Conservation (phyloP, 176 grass and related monocot genomes). For the Calamus simplicifolius region DNA sequence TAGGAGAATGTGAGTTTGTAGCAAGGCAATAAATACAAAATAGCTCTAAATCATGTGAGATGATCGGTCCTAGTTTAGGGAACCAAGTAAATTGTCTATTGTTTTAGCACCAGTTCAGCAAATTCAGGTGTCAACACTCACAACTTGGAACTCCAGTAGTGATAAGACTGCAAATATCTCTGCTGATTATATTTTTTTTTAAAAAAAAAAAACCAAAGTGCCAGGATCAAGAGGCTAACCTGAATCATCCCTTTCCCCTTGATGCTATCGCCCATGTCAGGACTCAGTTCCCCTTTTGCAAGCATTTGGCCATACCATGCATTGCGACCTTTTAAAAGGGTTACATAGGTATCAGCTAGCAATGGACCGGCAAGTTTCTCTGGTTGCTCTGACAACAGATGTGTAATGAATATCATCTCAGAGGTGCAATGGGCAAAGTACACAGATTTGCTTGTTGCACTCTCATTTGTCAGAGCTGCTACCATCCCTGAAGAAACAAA, state of each 20-base stretch:
- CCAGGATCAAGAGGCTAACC: slow-evolving; percentile 19
- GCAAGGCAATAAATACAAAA: too few species aligned
- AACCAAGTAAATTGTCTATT: too few species aligned
- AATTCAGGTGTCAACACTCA: too few species aligned
- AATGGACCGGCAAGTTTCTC: slow-evolving; percentile 95
- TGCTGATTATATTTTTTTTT: too few species aligned
- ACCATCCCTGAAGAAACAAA: slow-evolving; percentile 72
- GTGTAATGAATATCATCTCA: slow-evolving; percentile 99
- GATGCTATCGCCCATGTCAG: slow-evolving; percentile 96
- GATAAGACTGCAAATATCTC: too few species aligned
- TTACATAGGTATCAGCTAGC: slow-evolving; percentile 90
- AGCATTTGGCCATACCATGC: slow-evolving; percentile 99
- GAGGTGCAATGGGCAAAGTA: slow-evolving; percentile 99
- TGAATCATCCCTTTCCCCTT: slow-evolving; percentile 99
- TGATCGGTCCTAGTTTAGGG: too few species aligned
- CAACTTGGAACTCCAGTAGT: too few species aligned
- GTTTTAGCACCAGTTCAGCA: too few species aligned
- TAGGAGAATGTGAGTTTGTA: slow-evolving; percentile 1
- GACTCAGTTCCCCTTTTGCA: slow-evolving; percentile 86
- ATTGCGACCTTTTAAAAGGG: slow-evolving; percentile 91
- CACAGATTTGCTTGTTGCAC: slow-evolving; percentile 98
- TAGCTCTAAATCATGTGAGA: not conserved
- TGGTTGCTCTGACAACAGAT: slow-evolving; percentile 78
- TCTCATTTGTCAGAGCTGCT: slow-evolving; percentile 95
- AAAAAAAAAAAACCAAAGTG: not conserved